Percentiles rank a stretch among this genome's conserved stretches.
These are phyloP conservation scores for Elsinoe ampelina DNA, from an alignment of 2,329 filamentous ascomycete species.

Conservation along the genomic window DNA sequence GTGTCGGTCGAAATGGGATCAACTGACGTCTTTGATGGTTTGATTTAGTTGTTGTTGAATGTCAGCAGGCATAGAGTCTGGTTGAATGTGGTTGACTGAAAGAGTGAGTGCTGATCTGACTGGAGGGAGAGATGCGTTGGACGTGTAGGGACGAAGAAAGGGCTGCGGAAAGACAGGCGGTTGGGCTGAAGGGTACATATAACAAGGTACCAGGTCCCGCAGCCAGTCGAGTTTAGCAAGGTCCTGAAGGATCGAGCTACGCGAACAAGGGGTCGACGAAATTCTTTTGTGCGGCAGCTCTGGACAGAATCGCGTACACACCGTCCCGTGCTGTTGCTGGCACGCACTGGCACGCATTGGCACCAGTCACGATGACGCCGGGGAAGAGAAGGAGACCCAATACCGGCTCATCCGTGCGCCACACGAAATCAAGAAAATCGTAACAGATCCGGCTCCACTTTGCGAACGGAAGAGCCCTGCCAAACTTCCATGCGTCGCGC, in stretches of 20 bases:
- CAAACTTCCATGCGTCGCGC: conserved; percentile 12
- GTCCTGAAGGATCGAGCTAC: conserved; percentile 7
- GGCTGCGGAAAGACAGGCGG: not conserved
- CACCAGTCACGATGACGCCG: conserved; percentile 13
- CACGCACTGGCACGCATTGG: not conserved
- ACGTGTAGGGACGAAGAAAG: not conserved
- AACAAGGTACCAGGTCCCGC: conserved; percentile 8
- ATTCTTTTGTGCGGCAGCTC: not conserved
- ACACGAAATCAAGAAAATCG: conserved; percentile 8
- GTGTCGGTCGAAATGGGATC: not conserved
- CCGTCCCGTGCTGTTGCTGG: not conserved
- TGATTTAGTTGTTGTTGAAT: not conserved
- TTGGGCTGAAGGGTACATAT: conserved; percentile 12
- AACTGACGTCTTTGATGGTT: not conserved
- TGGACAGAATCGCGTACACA: not conserved
- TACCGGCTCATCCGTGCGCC: conserved; percentile 12
- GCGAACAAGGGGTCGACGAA: conserved; percentile 8
- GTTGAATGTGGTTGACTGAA: not conserved
- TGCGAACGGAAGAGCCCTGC: conserved; percentile 5
- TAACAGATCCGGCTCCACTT: conserved; percentile 8
- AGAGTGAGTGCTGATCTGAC: conserved; percentile 1
- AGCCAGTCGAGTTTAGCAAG: not conserved
- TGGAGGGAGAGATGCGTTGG: not conserved
- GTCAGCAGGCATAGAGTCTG: not conserved
- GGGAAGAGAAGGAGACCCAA: not conserved